These are phyloP conservation scores for Chrysoporthe deuterocubensis DNA, from an alignment of 2,329 filamentous ascomycete species.

Conservation along the genomic window DNA sequence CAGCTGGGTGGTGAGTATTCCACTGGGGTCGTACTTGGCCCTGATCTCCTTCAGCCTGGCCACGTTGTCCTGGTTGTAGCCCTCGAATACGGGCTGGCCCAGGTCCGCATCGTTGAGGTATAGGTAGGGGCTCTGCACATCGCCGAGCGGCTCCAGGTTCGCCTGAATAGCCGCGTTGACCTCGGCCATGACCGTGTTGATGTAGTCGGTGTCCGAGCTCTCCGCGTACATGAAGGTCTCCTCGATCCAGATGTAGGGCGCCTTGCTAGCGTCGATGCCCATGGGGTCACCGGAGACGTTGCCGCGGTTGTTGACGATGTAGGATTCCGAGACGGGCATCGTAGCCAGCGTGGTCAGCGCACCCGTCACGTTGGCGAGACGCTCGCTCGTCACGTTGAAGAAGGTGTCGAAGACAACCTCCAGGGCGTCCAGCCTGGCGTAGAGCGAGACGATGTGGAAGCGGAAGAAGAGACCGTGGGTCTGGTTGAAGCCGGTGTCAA, in stretches of 20 bases:
- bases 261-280: slow-evolving; percentile 10
- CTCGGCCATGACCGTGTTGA: slow-evolving; percentile 4
- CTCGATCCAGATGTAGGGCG: slow-evolving; percentile 14
- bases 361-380: background rate
- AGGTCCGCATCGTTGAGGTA: slow-evolving; percentile 21
- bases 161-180: slow-evolving; percentile 7
- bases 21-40: slow-evolving; percentile 22
- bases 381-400: slow-evolving; percentile 2
- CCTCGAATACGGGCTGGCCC: slow-evolving; percentile 10
- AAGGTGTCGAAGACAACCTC: slow-evolving; percentile 17
- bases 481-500: background rate
- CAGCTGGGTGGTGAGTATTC: slow-evolving; percentile 7
- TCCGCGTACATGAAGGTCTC: background rate
- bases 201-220: background rate
- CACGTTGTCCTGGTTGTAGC: slow-evolving; percentile 12
- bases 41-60: slow-evolving; percentile 21
- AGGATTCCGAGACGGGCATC: slow-evolving; percentile 17
- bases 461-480: background rate
- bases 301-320: background rate
- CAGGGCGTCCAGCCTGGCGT: slow-evolving; percentile 12
- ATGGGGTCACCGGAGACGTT: slow-evolving; percentile 6
- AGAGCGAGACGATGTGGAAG: slow-evolving; percentile 10
- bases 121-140: background rate
- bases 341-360: slow-evolving; percentile 1
- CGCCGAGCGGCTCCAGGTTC: background rate